Percentiles rank a stretch among this genome's conserved stretches.
phyloP scores from a whole-genome alignment of 805 yeast genomes.

The Grigorovia humatica region DNA sequence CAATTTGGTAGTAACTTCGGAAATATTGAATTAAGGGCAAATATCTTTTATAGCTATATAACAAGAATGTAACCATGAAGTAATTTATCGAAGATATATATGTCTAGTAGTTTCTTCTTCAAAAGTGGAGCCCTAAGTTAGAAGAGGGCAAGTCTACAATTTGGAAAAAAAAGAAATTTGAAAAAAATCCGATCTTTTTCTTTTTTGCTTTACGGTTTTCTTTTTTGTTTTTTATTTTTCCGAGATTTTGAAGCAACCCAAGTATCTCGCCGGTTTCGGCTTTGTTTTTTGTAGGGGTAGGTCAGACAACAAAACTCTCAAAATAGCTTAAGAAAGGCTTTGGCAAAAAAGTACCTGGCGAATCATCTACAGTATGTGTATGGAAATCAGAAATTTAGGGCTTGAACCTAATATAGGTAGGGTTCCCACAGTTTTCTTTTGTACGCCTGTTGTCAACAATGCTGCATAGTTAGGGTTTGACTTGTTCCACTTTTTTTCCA shows the following conservation, averaged over 20 bases:
- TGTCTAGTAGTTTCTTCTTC: no score
- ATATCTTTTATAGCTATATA: no score
- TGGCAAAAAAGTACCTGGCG: no score
- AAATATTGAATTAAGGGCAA: no score
- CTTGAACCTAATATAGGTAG: background rate
- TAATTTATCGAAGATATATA: no score
- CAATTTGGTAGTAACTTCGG: no score
- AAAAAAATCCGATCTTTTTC: background rate
- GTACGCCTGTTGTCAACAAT: background rate
- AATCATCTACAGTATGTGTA: no score
- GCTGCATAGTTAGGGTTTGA: background rate
- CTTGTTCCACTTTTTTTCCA: background rate
- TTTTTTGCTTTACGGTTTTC: background rate
- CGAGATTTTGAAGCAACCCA: background rate
- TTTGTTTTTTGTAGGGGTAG: background rate
- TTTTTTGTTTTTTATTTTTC: background rate
- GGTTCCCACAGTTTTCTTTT: background rate
- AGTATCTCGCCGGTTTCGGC: background rate
- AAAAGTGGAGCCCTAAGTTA: no score
- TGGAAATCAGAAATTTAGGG: background rate
- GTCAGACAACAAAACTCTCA: no score
- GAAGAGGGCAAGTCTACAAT: background rate
- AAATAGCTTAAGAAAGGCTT: no score
- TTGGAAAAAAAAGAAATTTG: no score
- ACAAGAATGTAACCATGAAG: no score